Percentiles rank a stretch among this genome's conserved stretches.
Conservation (phyloP, 2,329 filamentous ascomycete species). For the Sordariomycetes sp. region DNA sequence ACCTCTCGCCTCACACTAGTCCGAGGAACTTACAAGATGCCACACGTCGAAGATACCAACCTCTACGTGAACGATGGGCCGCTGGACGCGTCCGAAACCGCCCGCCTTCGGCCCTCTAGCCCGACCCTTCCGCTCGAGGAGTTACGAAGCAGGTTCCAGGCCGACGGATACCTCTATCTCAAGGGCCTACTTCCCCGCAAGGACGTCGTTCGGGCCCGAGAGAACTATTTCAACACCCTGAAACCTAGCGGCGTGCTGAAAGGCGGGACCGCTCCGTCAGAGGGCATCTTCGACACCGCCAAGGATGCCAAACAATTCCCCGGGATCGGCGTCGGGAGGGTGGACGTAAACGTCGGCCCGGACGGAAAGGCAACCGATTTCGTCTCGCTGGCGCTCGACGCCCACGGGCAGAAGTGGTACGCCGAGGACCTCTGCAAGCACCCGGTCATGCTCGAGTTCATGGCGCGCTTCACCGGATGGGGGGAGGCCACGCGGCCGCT, state of each 20-base stretch:
- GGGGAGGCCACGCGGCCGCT: slow-evolving; percentile 33
- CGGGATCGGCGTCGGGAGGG: slow-evolving; percentile 36
- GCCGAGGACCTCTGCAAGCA: slow-evolving; percentile 37
- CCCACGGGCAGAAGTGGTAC: slow-evolving; percentile 42
- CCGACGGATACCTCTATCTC: slow-evolving; percentile 43
- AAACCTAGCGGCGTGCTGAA: slow-evolving; percentile 45
- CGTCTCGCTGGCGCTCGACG: slow-evolving; percentile 33
- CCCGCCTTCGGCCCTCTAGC: slow-evolving; percentile 27
- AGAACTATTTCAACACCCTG: slow-evolving; percentile 41
- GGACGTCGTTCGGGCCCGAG: slow-evolving; percentile 39
- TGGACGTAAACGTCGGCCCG: slow-evolving; percentile 33
- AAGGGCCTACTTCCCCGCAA: slow-evolving; percentile 40
- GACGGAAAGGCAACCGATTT: slow-evolving; percentile 13
- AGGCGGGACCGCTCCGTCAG: slow-evolving; percentile 35
- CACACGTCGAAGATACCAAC: slow-evolving; percentile 2
- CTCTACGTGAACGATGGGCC: slow-evolving; percentile 21
- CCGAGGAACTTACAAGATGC: too few species aligned
- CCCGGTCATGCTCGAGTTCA: slow-evolving; percentile 33
- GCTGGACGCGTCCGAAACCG: slow-evolving; percentile 30
- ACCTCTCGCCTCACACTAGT: too few species aligned
- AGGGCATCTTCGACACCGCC: slow-evolving; percentile 35
- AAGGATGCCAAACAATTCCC: slow-evolving; percentile 12
- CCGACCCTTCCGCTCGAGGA: slow-evolving; percentile 33
- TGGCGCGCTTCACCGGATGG: slow-evolving; percentile 43
- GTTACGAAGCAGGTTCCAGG: slow-evolving; percentile 22